Evolutionary conservation across 371 early-diverging fungal species (phyloP).

Genomic region (Rhizopus stolonifer): DNA sequence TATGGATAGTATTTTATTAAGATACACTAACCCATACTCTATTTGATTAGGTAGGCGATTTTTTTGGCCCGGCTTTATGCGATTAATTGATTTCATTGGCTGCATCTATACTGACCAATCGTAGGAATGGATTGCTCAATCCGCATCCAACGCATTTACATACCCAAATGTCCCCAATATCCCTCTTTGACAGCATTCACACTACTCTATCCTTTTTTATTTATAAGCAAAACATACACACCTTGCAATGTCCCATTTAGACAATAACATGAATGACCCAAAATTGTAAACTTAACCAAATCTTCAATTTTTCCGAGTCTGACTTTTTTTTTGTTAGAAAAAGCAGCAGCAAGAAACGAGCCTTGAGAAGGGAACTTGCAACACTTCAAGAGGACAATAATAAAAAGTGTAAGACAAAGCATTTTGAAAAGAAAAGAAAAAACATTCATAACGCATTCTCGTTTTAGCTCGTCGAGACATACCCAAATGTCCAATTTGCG

Average conservation of each 20-base stretch:
- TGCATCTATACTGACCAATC: background rate
- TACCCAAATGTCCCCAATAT: background rate
- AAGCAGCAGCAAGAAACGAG: slow-evolving; percentile 20
- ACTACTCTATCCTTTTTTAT: background rate
- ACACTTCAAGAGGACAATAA: slow-evolving; percentile 38
- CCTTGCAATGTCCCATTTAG: background rate
- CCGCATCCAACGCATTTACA: slow-evolving; percentile 1
- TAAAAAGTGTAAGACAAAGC: slow-evolving; percentile 30
- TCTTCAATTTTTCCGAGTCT: slow-evolving; percentile 2
- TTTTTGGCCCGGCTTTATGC: too few species aligned
- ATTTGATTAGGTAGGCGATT: too few species aligned
- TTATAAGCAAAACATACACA: background rate
- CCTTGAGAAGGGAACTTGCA: slow-evolving; percentile 38
- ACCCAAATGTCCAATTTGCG: slow-evolving; percentile 61
- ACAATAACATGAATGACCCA: background rate
- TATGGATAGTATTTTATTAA: too few species aligned
- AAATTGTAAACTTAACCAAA: background rate
- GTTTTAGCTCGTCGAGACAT: slow-evolving; percentile 35
- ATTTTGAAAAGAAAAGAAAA: background rate
- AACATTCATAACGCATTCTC: background rate
- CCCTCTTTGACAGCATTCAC: too few species aligned
- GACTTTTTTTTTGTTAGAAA: slow-evolving; percentile 1
- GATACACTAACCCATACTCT: too few species aligned
- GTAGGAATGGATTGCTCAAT: slow-evolving; percentile 8
- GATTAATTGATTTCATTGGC: background rate